Evolutionary conservation across 768 basidiomycete species (phyloP).

Genomic region (Pleurotus citrinopileatus): DNA sequence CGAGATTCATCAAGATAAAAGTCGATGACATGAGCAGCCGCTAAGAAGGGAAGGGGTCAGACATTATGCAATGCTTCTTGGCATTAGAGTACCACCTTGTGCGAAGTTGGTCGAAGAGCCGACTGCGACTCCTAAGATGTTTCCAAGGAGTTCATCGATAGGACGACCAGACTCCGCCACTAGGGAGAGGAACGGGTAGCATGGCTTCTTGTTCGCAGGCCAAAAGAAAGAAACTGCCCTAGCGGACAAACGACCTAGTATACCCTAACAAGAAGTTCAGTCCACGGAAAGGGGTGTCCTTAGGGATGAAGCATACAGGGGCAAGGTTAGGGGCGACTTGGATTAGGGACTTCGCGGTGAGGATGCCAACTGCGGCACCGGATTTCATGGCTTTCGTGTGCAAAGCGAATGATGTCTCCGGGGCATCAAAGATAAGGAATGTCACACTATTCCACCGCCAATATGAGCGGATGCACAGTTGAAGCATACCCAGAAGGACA

Average conservation of each 20-base stretch:
- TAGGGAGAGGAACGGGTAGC: slow-evolving; percentile 34
- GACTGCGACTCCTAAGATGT: slow-evolving; percentile 44
- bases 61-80: background rate
- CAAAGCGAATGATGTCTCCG: background rate
- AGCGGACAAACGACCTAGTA: background rate
- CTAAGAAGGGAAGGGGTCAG: background rate
- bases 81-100: background rate
- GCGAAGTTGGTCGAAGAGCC: slow-evolving; percentile 6
- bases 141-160: slow-evolving; percentile 39
- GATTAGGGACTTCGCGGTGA: background rate
- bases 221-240: slow-evolving; percentile 16
- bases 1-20: slow-evolving; percentile 31
- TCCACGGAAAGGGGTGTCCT: background rate
- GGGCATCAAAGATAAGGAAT: background rate
- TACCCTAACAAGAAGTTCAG: background rate
- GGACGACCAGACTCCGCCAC: slow-evolving; percentile 33
- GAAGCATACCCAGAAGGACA: background rate
- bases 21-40: slow-evolving; percentile 23
- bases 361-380: background rate
- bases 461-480: background rate
- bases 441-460: background rate
- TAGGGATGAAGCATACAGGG: background rate
- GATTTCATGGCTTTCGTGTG: background rate
- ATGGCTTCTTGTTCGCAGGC: slow-evolving; percentile 29
- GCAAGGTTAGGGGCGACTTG: background rate